A percentile compares a stretch with the other conserved stretches of the same genome.
Conservation (phyloP, 2,329 filamentous ascomycete genomes). For the Fusarium fracticaudum region DNA sequence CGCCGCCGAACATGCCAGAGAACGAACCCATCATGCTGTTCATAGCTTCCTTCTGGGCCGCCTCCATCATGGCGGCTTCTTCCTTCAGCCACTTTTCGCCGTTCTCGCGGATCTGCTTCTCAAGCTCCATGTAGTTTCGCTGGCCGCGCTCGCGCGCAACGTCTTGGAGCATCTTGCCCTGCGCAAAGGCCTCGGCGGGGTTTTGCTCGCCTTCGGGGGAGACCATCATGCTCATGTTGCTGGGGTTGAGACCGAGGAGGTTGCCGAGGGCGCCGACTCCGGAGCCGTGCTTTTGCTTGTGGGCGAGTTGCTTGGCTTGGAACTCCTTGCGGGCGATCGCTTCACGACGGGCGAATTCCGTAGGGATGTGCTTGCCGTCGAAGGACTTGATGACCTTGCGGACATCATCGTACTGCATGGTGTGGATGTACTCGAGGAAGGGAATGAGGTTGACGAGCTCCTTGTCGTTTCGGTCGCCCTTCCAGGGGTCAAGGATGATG, state of each 20-base stretch:
- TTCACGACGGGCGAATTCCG: slow-evolving; percentile 89
- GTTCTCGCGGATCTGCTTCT: slow-evolving; percentile 91
- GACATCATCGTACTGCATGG: slow-evolving; percentile 90
- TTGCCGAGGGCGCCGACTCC: slow-evolving; percentile 75
- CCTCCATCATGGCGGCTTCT: slow-evolving; percentile 88
- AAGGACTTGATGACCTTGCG: slow-evolving; percentile 88
- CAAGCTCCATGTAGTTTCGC: slow-evolving; percentile 87
- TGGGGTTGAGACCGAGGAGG: slow-evolving; percentile 80
- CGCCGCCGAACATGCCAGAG: slow-evolving; percentile 43
- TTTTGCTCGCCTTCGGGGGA: slow-evolving; percentile 73
- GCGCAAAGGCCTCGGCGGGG: slow-evolving; percentile 79
- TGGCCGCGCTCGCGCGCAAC: slow-evolving; percentile 91
- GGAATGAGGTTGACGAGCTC: slow-evolving; percentile 90
- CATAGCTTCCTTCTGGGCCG: slow-evolving; percentile 89
- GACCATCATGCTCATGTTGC: slow-evolving; percentile 70
- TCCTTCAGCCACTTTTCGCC: slow-evolving; percentile 97
- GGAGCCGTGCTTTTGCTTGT: slow-evolving; percentile 65
- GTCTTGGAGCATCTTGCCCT: slow-evolving; percentile 98
- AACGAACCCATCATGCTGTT: slow-evolving; percentile 89
- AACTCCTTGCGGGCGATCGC: slow-evolving; percentile 86
- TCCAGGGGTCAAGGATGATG: slow-evolving; percentile 91
- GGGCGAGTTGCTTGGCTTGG: slow-evolving; percentile 77
- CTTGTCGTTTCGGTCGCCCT: slow-evolving; percentile 81
- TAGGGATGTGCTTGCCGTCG: slow-evolving; percentile 87
- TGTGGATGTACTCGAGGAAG: slow-evolving; percentile 96